Evolutionary conservation across 163 green algal species (phyloP).

Genomic region (Coccomyxa subellipsoidea): DNA sequence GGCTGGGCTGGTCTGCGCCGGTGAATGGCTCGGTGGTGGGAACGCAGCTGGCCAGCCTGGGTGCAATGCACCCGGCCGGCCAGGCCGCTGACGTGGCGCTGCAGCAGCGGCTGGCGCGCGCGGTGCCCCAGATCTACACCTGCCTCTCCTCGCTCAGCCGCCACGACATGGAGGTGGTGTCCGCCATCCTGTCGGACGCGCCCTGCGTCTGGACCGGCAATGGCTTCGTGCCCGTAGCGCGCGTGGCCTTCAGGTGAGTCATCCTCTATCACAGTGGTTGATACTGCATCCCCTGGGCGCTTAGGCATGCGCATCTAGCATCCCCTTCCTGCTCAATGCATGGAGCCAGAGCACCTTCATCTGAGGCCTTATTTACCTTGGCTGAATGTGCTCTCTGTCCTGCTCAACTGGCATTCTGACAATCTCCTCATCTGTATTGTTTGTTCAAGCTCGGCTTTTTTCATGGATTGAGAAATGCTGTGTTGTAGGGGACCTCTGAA

Average conservation of each 20-base stretch:
- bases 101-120: constrained; percentile 46
- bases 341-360: too few species aligned
- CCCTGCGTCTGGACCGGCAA: constrained; percentile 69
- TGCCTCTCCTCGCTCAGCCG: constrained; percentile 30
- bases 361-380: too few species aligned
- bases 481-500: constrained; percentile 52
- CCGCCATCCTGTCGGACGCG: constrained; percentile 39
- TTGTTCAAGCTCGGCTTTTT: too few species aligned
- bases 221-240: constrained; percentile 50
- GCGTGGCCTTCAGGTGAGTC: constrained; percentile 57
- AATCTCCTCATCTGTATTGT: too few species aligned
- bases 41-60: constrained; percentile 55
- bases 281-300: too few species aligned
- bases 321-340: too few species aligned
- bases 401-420: too few species aligned
- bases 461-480: not conserved
- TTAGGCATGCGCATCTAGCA: too few species aligned
- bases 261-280: not conserved
- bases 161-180: constrained; percentile 40
- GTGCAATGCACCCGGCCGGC: constrained; percentile 25
- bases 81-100: constrained; percentile 22
- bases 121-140: constrained; percentile 62
- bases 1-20: constrained; percentile 51
- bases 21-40: constrained; percentile 48
- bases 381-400: too few species aligned